These are phyloP conservation scores for Fraxinus albicans DNA, from an alignment of 305 asterid genomes.

Conservation along the genomic window DNA sequence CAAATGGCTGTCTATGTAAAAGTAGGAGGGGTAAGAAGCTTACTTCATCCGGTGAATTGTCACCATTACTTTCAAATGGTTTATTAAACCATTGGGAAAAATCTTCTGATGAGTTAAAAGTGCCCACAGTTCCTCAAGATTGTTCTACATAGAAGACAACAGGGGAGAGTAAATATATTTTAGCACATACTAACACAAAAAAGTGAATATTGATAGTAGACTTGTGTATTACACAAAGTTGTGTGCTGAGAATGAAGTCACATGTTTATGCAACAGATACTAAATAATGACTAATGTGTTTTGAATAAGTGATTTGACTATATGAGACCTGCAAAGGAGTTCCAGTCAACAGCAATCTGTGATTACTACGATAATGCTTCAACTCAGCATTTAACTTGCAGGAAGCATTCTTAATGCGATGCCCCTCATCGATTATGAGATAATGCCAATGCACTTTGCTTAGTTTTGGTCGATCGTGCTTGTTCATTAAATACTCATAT, in stretches of 20 bases:
- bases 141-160: conserved; percentile 57
- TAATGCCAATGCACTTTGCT: conserved; percentile 97
- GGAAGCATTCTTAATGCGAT: conserved; percentile 99
- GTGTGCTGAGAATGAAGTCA: neutral
- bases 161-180: neutral
- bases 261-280: conserved; percentile 16
- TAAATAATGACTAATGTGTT: neutral
- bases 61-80: conserved; percentile 95
- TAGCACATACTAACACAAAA: conserved; percentile 21
- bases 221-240: neutral
- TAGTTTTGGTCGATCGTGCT: conserved; percentile 96
- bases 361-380: conserved; percentile 91
- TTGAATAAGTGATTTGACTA: conserved; percentile 17
- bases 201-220: neutral
- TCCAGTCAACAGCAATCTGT: conserved; percentile 96
- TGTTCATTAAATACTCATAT: conserved; percentile 97
- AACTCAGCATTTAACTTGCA: conserved; percentile 98
- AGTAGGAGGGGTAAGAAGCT: conserved; percentile 18
- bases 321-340: conserved; percentile 86
- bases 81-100: conserved; percentile 99
- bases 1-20: conserved; percentile 7
- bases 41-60: conserved; percentile 85
- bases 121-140: conserved; percentile 99
- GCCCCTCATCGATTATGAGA: conserved; percentile 96
- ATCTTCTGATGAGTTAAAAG: conserved; percentile 95